A percentile compares a stretch with the other conserved stretches of the same genome.
Conservation (phyloP, 768 basidiomycete species). For the Leccinum boreale region DNA sequence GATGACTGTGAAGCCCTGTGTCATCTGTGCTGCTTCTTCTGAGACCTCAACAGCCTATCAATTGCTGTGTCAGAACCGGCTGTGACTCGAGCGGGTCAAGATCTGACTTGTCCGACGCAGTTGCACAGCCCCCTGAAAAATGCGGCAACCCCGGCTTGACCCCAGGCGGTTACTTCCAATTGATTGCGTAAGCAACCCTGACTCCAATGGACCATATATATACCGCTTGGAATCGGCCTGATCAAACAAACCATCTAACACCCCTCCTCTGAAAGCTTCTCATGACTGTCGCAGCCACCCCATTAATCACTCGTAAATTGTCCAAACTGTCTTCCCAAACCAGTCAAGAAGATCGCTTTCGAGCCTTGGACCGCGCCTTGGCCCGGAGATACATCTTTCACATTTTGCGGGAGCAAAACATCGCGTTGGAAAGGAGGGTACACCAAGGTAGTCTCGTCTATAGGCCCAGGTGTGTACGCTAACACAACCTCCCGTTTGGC, state of each 20-base stretch:
- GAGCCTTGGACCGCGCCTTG: constrained; percentile 30
- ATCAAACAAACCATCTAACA: not conserved
- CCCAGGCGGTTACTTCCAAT: too few relatives aligned
- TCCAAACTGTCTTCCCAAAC: constrained; percentile 28
- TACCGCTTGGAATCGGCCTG: not conserved
- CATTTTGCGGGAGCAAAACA: constrained; percentile 20
- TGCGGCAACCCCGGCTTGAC: too few relatives aligned
- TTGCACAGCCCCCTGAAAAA: too few relatives aligned
- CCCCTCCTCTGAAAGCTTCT: not conserved
- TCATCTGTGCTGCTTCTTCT: not conserved
- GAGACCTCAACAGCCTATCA: not conserved
- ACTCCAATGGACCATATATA: not conserved
- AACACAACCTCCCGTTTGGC: not conserved
- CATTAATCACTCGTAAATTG: constrained; percentile 25
- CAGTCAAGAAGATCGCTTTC: constrained; percentile 26
- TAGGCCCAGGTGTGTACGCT: constrained; percentile 28
- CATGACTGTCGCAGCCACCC: constrained; percentile 25
- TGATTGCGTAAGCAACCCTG: not conserved
- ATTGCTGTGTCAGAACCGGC: not conserved
- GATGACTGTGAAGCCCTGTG: not conserved
- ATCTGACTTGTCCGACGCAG: too few relatives aligned
- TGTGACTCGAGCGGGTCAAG: not conserved
- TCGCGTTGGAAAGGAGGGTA: constrained; percentile 19
- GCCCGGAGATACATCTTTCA: constrained; percentile 29
- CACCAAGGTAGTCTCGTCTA: constrained; percentile 30